These are phyloP conservation scores for Ophiocordyceps polyrhachis-furcata DNA, from an alignment of 2,329 filamentous ascomycete species.

Conservation along the genomic window DNA sequence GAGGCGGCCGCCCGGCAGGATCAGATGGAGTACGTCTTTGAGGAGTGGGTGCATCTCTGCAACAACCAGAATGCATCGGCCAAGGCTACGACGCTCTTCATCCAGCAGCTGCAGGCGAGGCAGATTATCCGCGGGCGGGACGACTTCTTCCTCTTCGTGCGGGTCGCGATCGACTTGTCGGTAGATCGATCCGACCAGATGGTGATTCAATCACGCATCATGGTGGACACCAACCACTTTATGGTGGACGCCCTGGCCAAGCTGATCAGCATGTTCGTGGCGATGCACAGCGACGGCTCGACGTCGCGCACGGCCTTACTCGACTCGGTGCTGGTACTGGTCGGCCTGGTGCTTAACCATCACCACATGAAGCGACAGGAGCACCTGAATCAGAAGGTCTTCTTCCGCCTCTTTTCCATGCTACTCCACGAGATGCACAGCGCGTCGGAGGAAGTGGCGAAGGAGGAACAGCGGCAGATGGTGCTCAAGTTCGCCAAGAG, in stretches of 20 bases:
- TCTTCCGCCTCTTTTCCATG: slow-evolving; percentile 74
- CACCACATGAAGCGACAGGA: slow-evolving; percentile 70
- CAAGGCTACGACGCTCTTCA: slow-evolving; percentile 54
- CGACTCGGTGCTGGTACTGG: slow-evolving; percentile 58
- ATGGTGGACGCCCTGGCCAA: slow-evolving; percentile 67
- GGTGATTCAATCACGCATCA: slow-evolving; percentile 35
- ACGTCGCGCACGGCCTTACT: slow-evolving; percentile 53
- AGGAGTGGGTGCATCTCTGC: slow-evolving; percentile 78
- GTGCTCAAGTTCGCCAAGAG: slow-evolving; percentile 52
- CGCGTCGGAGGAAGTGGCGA: slow-evolving; percentile 36
- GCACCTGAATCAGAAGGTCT: slow-evolving; percentile 70
- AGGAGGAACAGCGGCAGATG: slow-evolving; percentile 48
- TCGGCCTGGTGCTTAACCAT: slow-evolving; percentile 65
- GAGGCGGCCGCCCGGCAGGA: slow-evolving; percentile 42
- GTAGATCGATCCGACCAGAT: slow-evolving; percentile 61
- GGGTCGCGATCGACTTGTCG: slow-evolving; percentile 62
- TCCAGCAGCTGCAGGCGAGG: slow-evolving; percentile 63
- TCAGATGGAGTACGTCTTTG: slow-evolving; percentile 87
- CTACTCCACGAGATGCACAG: slow-evolving; percentile 57
- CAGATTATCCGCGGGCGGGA: slow-evolving; percentile 57
- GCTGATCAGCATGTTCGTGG: slow-evolving; percentile 58
- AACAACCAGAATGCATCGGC: slow-evolving; percentile 61
- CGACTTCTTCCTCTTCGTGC: slow-evolving; percentile 62
- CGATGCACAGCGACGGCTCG: slow-evolving; percentile 46
- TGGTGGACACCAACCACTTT: slow-evolving; percentile 32